These are phyloP conservation scores for Physaria fendleri DNA, from an alignment of 345 rosid genomes.

Conservation along the genomic window DNA sequence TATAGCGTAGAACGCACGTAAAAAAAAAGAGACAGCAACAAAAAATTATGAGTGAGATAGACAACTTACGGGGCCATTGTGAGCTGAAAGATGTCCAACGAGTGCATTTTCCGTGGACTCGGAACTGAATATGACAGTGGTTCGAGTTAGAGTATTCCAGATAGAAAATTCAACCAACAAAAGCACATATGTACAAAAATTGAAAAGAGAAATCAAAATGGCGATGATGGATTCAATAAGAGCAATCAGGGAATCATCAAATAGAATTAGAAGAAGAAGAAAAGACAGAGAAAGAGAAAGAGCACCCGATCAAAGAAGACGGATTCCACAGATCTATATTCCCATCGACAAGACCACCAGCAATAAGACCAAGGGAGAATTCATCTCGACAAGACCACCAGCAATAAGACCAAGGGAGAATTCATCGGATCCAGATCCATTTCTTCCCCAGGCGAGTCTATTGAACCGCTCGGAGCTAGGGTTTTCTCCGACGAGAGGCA, in stretches of 20 bases:
- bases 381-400: slow-evolving; percentile 90
- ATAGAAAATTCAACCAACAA: not conserved
- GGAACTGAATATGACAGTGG: slow-evolving; percentile 39
- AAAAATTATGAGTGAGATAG: not conserved
- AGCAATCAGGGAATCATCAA: no score
- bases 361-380: slow-evolving; percentile 74
- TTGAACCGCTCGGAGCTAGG: slow-evolving; percentile 94
- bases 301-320: slow-evolving; percentile 61
- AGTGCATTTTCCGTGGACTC: slow-evolving; percentile 50
- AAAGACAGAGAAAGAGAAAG: not conserved
- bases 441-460: slow-evolving; percentile 87
- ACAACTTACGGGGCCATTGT: slow-evolving; percentile 90
- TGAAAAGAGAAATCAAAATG: not conserved
- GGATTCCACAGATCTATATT: slow-evolving; percentile 91
- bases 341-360: slow-evolving; percentile 96
- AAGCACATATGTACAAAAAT: not conserved
- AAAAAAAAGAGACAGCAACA: not conserved
- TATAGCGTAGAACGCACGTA: no score
- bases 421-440: slow-evolving; percentile 77
- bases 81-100: slow-evolving; percentile 72
- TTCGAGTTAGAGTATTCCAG: slow-evolving; percentile 5
- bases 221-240: no score
- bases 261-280: no score
- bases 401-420: slow-evolving; percentile 82
- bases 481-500: slow-evolving; percentile 64